Base-by-base conservation (phyloP, 2,329 filamentous ascomycete species). In the Xenoacremonium recifei region DNA sequence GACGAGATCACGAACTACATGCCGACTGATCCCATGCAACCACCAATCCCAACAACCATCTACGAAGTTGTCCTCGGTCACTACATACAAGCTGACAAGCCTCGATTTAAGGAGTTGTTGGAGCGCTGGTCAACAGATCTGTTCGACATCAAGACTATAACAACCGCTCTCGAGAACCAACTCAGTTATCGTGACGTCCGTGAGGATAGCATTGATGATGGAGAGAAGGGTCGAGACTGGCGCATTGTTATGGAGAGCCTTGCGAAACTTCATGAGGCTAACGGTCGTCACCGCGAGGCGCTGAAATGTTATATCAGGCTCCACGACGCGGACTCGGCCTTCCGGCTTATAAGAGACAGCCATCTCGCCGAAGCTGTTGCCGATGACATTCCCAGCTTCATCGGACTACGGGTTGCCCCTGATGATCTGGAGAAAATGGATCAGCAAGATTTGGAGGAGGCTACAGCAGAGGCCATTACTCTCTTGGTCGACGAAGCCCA, bases 51-150 rank as follows among this genome's bases (percentile, higher is more conserved):
- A 0, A 83, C 84, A 1, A 79, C 85, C 10, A 83, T 96, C 16
- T 99, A 96, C 62, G 92, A 97, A 62, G 81, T 92, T 17, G 79
- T 97, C 16, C 77, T 99, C 0, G 87, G 85, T 0, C 87, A 97
- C 65, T 99, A 97, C 64, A 84, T 96, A 39, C 80, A 85, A 48
- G 79, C 77, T 15, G 85, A 96, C 64, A 84, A 88, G 55, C 75
- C 76, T 39, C 80, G 82, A 25, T 87, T 97, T 55, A 84, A 80
- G 48, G 83, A 91, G 45, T 66, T 99, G 23, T 73, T 97, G 6
- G 87, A 95, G 21, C 72, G 77, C 30, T 97, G 93, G 93, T 77
- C 90, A 5, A 76, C 85, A 0, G 89, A 95, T 30, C 72, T 96
- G 1, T 96, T 95, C 57, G 85, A 95, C 48, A 80, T 89, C 42